phyloP scores from a whole-genome alignment of 306 rosid genomes.

The Begonia fuchsioides region DNA sequence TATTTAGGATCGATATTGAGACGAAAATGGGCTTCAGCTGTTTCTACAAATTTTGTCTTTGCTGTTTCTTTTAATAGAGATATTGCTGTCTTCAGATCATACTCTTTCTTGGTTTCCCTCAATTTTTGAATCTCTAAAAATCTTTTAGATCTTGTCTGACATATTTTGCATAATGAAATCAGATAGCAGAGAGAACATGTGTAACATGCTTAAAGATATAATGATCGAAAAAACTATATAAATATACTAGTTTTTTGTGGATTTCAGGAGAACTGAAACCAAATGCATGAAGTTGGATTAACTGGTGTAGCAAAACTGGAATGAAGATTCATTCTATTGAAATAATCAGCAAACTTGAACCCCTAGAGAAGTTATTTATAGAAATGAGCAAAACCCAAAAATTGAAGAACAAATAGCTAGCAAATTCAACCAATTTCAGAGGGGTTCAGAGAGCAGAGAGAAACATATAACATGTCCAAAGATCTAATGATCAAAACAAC shows the following conservation, averaged over 20 bases:
- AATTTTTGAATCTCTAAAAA: constrained; percentile 88
- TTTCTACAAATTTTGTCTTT: constrained; percentile 61
- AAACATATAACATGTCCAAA: background rate
- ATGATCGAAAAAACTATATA: background rate
- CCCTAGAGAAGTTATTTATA: background rate
- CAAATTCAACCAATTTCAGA: no score
- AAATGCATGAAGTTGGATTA: background rate
- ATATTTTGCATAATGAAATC: constrained; percentile 12
- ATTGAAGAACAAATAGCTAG: no score
- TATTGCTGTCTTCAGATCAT: constrained; percentile 61
- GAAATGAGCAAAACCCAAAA: background rate
- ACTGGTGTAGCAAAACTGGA: background rate
- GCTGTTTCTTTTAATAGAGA: constrained; percentile 61
- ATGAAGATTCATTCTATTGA: background rate
- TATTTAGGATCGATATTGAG: constrained; percentile 96
- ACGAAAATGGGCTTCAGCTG: constrained; percentile 97
- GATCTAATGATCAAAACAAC: background rate
- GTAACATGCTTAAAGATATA: background rate
- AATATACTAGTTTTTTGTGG: no score
- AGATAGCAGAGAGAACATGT: no score
- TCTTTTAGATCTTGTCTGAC: constrained; percentile 74
- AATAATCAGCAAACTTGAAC: no score
- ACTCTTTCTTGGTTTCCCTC: constrained; percentile 76
- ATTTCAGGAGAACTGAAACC: background rate
- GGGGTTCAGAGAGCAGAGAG: no score